Percentiles rank a stretch among this genome's conserved stretches.
Conservation (phyloP, 495 filamentous ascomycete species). For the Lasiosphaeriaceae sp. region DNA sequence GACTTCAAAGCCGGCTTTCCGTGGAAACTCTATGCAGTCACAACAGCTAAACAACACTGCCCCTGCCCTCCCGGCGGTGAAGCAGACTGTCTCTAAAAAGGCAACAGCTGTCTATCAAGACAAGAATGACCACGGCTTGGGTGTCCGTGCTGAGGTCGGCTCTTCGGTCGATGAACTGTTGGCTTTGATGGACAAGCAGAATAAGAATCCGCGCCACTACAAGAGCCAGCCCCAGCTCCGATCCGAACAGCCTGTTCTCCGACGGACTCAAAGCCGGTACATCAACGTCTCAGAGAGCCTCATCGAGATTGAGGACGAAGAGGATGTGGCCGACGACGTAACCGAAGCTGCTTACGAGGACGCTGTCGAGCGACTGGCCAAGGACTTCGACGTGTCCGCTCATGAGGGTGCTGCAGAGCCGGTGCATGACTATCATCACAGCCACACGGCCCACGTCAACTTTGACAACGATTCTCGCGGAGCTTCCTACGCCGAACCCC, state of each 20-base stretch:
- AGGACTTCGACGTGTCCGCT: conserved; percentile 9
- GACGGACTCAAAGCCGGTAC: conserved; percentile 32
- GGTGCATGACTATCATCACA: conserved; percentile 1
- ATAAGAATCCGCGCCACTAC: conserved; percentile 39
- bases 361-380: conserved; percentile 35
- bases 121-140: conserved; percentile 25
- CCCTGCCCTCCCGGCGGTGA: conserved; percentile 22
- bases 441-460: conserved; percentile 6
- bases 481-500: conserved; percentile 2
- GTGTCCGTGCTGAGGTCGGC: conserved; percentile 7
- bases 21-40: neutral
- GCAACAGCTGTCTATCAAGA: conserved; percentile 66
- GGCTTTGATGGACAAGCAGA: conserved; percentile 23
- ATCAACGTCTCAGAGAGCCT: conserved; percentile 16
- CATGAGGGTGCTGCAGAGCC: conserved; percentile 6
- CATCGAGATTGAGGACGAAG: conserved; percentile 19
- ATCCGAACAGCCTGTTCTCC: conserved; percentile 23
- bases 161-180: conserved; percentile 17
- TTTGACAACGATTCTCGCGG: neutral
- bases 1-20: conserved; percentile 10
- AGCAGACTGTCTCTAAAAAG: conserved; percentile 57
- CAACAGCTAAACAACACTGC: conserved; percentile 8
- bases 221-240: conserved; percentile 40
- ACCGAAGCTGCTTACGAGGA: conserved; percentile 41
- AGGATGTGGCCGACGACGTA: conserved; percentile 28